phyloP scores from a whole-genome alignment of 345 rosid genomes.

The Linum trigynum region DNA sequence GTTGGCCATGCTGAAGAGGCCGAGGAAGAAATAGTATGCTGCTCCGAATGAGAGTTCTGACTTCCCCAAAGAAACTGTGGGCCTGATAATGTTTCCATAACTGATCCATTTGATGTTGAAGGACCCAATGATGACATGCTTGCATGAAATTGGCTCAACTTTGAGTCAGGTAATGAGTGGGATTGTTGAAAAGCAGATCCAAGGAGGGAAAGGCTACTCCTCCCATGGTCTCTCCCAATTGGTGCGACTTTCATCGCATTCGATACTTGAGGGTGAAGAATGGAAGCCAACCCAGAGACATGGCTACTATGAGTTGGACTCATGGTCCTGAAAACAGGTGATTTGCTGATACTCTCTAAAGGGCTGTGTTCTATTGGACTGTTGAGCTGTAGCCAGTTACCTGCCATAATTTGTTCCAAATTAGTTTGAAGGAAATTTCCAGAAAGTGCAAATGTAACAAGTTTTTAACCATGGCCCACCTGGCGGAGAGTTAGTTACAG shows the following conservation, averaged over 20 bases:
- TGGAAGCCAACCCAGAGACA: conserved; percentile 52
- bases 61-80: conserved; percentile 96
- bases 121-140: conserved; percentile 37
- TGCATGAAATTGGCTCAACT: conserved; percentile 35
- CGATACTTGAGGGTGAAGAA: conserved; percentile 32
- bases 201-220: conserved; percentile 28
- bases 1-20: conserved; percentile 61
- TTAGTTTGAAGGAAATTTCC: conserved; percentile 10
- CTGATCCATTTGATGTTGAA: conserved; percentile 40
- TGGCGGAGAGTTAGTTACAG: conserved; percentile 45
- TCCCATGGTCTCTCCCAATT: conserved; percentile 39
- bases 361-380: conserved; percentile 48
- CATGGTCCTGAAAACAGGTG: conserved; percentile 33
- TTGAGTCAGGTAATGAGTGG: conserved; percentile 44
- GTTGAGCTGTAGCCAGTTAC: conserved; percentile 44
- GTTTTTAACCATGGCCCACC: conserved; percentile 14
- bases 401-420: conserved; percentile 22
- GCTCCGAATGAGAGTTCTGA: conserved; percentile 48
- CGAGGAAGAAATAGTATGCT: conserved; percentile 9
- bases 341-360: conserved; percentile 31
- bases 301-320: conserved; percentile 40
- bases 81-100: conserved; percentile 51
- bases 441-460: conserved; percentile 2
- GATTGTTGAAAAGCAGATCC: conserved; percentile 36
- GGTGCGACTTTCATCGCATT: conserved; percentile 22